Base-by-base conservation (phyloP, 78 protist species). In the Chrysochromulina tobinii region DNA sequence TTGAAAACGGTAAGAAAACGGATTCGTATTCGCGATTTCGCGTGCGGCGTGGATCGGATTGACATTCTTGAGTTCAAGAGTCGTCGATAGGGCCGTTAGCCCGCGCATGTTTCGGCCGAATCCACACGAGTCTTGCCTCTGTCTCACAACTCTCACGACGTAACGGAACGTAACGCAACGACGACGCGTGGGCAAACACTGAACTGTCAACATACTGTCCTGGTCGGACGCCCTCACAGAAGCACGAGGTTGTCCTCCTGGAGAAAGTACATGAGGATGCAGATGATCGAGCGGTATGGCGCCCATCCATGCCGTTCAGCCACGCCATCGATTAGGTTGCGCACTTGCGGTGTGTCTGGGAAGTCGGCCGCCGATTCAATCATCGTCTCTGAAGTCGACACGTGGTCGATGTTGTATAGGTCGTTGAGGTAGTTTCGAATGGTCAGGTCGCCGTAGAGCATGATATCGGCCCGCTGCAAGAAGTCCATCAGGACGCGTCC, bases 371-470 rank as follows among this genome's bases (percentile, higher is more conserved):
- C 23, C 5, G 25, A 17, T 15, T 61, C 25, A 2, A 61, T 12
- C 68, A 61, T 5, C 68, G 68, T 61, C 21, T 61, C 68, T 2
- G 68, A 9, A 5, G 9, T 21, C 25, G 8, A 38, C 38, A 38
- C 8, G 68, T 61, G 68, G 68, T 21, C 68, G 21, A 61, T 61
- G 23, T 68, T 50, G 77, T 68, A 68, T 12, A 68, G 27, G 50
- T 68, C 77, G 77, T 68, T 68, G 11, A 68, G 12, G 50, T 68
- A 68, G 77, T 68, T 68, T 2, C 77, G 77, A 1, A 68, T n/a
- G 12, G 77, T 68, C 50, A 68, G 77, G 77, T 68, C 77, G 77
- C 77, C 77, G 77, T 68, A 68, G 27, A 68, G 77, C 77, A 68
- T 68, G 20, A 68, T 9, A 50, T 68, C 50, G 11, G 77, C 77